Conservation (phyloP, 2,329 filamentous ascomycete genomes). For the Cladosporium sp. region DNA sequence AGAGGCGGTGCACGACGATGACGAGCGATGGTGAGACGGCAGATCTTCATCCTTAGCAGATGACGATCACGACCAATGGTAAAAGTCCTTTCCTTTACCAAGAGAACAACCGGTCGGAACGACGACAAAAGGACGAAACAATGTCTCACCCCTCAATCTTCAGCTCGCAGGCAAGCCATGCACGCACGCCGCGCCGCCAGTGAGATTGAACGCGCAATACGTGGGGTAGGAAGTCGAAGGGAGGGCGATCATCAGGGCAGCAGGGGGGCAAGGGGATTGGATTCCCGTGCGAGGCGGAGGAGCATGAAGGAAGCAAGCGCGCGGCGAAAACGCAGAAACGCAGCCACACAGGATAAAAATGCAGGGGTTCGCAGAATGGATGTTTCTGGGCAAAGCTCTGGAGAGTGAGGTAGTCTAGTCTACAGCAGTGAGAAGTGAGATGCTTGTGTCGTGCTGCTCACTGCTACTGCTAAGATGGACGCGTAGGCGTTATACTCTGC, state of each 20-base stretch:
- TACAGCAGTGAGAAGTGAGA: not conserved
- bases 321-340: not conserved
- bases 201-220: slow-evolving; percentile 20
- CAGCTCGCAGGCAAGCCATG: not conserved
- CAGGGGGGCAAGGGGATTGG: not conserved
- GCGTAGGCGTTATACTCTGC: not conserved
- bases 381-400: not conserved
- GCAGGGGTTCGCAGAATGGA: not conserved
- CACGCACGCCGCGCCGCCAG: not conserved
- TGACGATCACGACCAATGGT: not conserved
- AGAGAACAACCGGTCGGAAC: not conserved
- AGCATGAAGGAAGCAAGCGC: not conserved
- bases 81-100: not conserved
- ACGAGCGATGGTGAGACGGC: not conserved
- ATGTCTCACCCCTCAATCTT: slow-evolving; percentile 13
- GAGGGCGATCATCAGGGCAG: slow-evolving; percentile 14
- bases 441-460: not conserved
- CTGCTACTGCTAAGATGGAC: not conserved
- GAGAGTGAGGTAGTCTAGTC: not conserved
- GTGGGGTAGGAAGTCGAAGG: slow-evolving; percentile 10
- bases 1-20: not conserved
- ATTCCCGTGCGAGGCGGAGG: not conserved
- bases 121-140: not conserved
- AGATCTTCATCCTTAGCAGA: not conserved
- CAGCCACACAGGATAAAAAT: not conserved